Percentiles rank a stretch among this genome's conserved stretches.
These are phyloP conservation scores for Euphorbia tirucalli DNA, from an alignment of 345 rosid species.

Conservation along the genomic window DNA sequence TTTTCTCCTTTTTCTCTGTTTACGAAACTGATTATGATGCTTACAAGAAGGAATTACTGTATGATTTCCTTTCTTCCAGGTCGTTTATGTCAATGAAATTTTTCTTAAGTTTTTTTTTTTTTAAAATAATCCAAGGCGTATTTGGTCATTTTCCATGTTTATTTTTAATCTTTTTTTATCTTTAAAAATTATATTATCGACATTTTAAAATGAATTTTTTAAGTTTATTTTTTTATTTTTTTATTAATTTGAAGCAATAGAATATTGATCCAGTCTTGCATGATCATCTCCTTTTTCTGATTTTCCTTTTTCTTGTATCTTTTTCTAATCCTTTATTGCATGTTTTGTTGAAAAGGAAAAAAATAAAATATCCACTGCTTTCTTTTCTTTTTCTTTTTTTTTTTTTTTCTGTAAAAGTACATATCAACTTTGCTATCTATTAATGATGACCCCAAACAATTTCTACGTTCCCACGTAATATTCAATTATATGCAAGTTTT, in stretches of 20 bases:
- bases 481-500: too few species aligned
- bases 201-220: too few species aligned
- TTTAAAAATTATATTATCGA: too few species aligned
- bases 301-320: too few species aligned
- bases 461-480: too few species aligned
- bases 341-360: not conserved
- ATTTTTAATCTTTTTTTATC: too few species aligned
- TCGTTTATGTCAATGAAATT: not conserved
- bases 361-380: not conserved
- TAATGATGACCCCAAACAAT: constrained; percentile 1
- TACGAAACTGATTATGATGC: constrained; percentile 18
- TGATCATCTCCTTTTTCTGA: too few species aligned
- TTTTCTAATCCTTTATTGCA: not conserved
- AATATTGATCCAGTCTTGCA: too few species aligned
- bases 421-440: not conserved
- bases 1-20: not conserved
- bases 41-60: constrained; percentile 5
- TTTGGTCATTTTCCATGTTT: too few species aligned
- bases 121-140: too few species aligned
- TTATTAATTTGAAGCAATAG: too few species aligned
- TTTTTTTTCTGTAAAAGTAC: not conserved
- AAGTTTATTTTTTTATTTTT: too few species aligned
- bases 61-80: constrained; percentile 2
- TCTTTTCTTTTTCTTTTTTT: not conserved
- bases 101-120: not conserved